Evolutionary conservation across 1,284 basidiomycete species (phyloP), one percentile per base, ranked within the genome.

Genomic region (Cryptococcus sp.): DNA sequence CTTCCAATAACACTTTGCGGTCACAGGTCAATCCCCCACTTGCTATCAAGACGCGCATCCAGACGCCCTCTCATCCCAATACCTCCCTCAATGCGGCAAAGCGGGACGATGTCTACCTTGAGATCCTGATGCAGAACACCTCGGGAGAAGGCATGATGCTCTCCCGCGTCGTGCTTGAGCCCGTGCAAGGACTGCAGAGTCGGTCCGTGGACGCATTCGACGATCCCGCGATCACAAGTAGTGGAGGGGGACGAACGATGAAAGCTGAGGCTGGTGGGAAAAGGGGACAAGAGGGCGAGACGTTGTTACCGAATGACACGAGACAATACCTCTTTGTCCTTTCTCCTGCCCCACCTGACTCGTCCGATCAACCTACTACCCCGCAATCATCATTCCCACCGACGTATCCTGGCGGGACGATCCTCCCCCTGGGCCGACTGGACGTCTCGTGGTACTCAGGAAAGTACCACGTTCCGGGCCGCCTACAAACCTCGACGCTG

Each of bases 1-100:
- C n/a, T 19, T 41, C 45, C 38, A 50, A 38, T 39, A 45, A 56
- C 60, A 40, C 64, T 38, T 38, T 19, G 56, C 46, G 40, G 22
- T 59, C 22, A 16, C 66, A 92, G 90, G 89, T 91, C 11, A 88
- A 87, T 13, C 91, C 93, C 65, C 91, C 91, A 0, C 80, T 94
- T 6, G 89, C 89, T 0, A 91, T 93, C 61, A 93, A 93, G 78
- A 93, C 91, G 11, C 91, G 92, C 75, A 89, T 93, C 0, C 88
- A 93, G 71, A 73, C 81, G 1, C 84, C 88, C 0, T 85, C 83
- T 48, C 87, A 89, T 1, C 87, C 90, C 1, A 85, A 87, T 23
- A 87, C 89, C 1, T 63, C 86, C 5, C 79, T 91, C 15, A 83
- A 84, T 7, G 77, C 82, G 3, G 50, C 69, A 3, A 86, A 89